Percentiles rank a stretch among this genome's conserved stretches.
Conservation (phyloP, 2,329 filamentous ascomycete genomes). For the Fusarium verrucosum region DNA sequence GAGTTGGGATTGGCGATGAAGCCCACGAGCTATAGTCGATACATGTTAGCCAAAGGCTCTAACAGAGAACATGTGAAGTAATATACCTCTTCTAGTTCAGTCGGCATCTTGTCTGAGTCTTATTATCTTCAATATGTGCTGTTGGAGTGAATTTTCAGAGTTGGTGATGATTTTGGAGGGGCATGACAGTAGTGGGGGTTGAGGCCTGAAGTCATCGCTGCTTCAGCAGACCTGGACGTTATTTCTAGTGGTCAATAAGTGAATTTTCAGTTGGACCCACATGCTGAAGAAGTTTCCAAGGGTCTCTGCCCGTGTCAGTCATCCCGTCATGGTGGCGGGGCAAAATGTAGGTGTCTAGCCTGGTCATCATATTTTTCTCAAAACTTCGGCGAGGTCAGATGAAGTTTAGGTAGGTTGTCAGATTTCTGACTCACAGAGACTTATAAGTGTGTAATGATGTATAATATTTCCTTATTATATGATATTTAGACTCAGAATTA, state of each 20-base stretch:
- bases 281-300: constrained; percentile 37
- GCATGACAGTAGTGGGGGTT: constrained; percentile 42
- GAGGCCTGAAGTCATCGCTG: constrained; percentile 45
- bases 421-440: too few relatives aligned
- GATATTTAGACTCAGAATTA: too few relatives aligned
- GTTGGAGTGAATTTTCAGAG: constrained; percentile 32
- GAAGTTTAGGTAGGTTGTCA: neutral
- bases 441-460: too few relatives aligned
- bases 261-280: constrained; percentile 43
- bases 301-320: constrained; percentile 31
- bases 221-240: constrained; percentile 38
- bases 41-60: constrained; percentile 6
- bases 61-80: fast-evolving
- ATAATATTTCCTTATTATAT: neutral
- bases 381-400: neutral
- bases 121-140: neutral
- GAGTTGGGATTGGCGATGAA: constrained; percentile 94
- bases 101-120: constrained; percentile 65
- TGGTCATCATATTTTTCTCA: constrained; percentile 10
- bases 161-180: constrained; percentile 42
- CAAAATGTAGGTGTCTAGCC: constrained; percentile 1
- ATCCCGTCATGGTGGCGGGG: constrained; percentile 42
- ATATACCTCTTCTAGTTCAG: constrained; percentile 77
- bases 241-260: constrained; percentile 32
- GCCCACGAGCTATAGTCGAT: constrained; percentile 76